Percentiles rank a stretch among this genome's conserved stretches.
Evolutionary conservation across 768 basidiomycete genomes (phyloP).

Genomic region (Saitozyma podzolica): DNA sequence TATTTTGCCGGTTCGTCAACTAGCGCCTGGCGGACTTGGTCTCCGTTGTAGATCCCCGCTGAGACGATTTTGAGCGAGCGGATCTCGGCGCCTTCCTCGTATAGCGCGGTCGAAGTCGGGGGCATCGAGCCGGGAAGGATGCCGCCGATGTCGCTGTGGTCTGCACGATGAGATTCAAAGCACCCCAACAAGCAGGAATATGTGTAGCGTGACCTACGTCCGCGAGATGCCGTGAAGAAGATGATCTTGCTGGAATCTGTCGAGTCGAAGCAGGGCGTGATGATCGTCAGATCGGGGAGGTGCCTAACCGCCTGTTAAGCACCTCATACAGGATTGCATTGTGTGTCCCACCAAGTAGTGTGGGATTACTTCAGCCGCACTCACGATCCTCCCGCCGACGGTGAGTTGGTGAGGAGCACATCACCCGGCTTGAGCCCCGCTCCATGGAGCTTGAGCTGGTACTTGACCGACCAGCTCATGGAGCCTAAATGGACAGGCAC

Average conservation of each 20-base stretch:
- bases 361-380: no score
- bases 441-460: slow-evolving; percentile 28
- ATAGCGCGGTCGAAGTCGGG: slow-evolving; percentile 84
- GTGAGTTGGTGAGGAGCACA: slow-evolving; percentile 74
- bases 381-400: slow-evolving; percentile 43
- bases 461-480: slow-evolving; percentile 49
- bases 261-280: slow-evolving; percentile 77
- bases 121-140: slow-evolving; percentile 92
- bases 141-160: slow-evolving; percentile 84
- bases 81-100: slow-evolving; percentile 90
- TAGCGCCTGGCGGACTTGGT: slow-evolving; percentile 74
- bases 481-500: slow-evolving; percentile 32
- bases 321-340: no score
- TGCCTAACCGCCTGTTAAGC: slow-evolving; percentile 48
- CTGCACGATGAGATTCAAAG: slow-evolving; percentile 56
- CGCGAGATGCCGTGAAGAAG: slow-evolving; percentile 69
- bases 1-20: slow-evolving; percentile 57
- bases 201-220: no score
- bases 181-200: no score
- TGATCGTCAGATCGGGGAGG: slow-evolving; percentile 85
- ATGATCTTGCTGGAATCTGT: slow-evolving; percentile 57
- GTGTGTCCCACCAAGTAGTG: no score
- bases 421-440: slow-evolving; percentile 79
- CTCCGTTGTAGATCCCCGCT: slow-evolving; percentile 71
- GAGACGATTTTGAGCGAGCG: slow-evolving; percentile 87